Base-by-base conservation (phyloP, 2,329 filamentous ascomycete species). In the Fusarium tupiense region DNA sequence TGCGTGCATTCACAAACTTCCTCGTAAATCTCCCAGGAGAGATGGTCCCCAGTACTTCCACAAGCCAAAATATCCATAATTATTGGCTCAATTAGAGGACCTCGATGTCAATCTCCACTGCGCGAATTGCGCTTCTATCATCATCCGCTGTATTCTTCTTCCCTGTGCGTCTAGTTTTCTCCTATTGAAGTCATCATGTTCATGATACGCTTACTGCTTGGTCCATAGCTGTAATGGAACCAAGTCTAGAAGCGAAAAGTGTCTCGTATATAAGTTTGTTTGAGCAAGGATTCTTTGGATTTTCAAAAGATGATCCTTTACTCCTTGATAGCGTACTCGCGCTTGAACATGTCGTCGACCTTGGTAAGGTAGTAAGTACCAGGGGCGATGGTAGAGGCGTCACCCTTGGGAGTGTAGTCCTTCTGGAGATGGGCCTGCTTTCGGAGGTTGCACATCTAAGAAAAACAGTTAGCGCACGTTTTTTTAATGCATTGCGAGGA, bases 331-430 rank as follows among this genome's bases (percentile, higher is more conserved):
- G 88, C 85, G 84, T 96, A 96, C 81, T 89, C 89, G 79, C 94
- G 90, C 86, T 93, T 91, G 91, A 94, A 96, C 93, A 94, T 94
- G 78, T 94, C 93, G 80, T 96, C 93, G 54, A 96, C 89, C 82
- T 92, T 91, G 80, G 90, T 90, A 67, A 96, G 88, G 86, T 95
- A 96, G 87, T 96, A 96, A 29, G 91, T 91, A 67, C 91, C 92
- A 68, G 88, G 84, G 69, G 82, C 81, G 65, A 96, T 88, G 76
- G 89, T 93, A 52, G 93, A 92, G 35, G 87, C 80, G 61, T 90
- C 90, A 66, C 94, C 94, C 79, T 87, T 83, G 71, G 94, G 94
- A 73, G 86, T 90, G 85, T 90, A 96, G 86, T 90, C 86, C 87
- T 95, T 96, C 87, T 95, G 89, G 74, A 96, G 87, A 83, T 96